These are phyloP conservation scores for Pythium pyrilobum DNA, from an alignment of 352 stramenopile species.

Conservation along the genomic window DNA sequence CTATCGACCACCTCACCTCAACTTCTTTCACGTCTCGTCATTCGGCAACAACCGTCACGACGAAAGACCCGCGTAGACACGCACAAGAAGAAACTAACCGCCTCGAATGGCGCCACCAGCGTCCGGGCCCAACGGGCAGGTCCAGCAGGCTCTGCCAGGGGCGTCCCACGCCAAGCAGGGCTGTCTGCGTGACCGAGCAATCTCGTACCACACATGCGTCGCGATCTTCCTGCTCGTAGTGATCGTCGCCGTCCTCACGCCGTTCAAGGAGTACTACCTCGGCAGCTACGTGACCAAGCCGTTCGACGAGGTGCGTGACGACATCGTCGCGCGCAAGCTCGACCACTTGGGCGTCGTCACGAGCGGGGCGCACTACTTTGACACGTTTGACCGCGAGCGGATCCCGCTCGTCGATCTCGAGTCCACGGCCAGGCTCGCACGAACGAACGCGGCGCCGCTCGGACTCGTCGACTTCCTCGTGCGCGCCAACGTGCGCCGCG, in stretches of 20 bases:
- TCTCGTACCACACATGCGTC: neutral
- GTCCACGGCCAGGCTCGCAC: neutral
- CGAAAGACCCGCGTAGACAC: no score
- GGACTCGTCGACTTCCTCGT: constrained; percentile 31
- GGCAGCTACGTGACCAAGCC: constrained; percentile 34
- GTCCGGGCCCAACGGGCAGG: no score
- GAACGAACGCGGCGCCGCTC: constrained; percentile 5
- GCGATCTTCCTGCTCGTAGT: neutral
- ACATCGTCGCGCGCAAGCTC: constrained; percentile 25
- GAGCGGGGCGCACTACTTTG: constrained; percentile 29
- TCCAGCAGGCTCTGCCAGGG: no score
- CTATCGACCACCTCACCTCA: no score
- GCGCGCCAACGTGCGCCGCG: constrained; percentile 22
- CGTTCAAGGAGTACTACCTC: constrained; percentile 38
- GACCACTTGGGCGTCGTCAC: constrained; percentile 26
- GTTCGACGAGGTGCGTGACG: constrained; percentile 37
- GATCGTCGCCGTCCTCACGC: neutral
- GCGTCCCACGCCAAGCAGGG: no score
- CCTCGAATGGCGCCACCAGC: no score
- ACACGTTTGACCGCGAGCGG: constrained; percentile 23
- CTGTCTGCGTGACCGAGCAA: neutral
- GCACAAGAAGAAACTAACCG: no score
- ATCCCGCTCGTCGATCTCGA: constrained; percentile 24
- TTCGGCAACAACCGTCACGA: no score
- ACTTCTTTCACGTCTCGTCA: no score